phyloP scores from a whole-genome alignment of 495 filamentous ascomycete species.

The Penicillium lagena region DNA sequence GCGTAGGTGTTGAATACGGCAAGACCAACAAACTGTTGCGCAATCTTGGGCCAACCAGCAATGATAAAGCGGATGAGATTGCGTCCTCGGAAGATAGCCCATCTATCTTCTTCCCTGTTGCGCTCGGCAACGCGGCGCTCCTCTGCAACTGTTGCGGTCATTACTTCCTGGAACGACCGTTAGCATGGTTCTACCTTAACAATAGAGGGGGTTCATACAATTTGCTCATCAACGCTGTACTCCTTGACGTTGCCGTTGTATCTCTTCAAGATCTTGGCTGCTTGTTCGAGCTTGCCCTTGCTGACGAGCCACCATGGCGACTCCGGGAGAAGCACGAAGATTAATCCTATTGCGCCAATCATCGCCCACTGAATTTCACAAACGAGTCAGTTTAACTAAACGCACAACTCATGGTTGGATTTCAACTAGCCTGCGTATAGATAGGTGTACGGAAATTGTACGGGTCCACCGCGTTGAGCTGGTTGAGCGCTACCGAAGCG shows the following conservation, averaged over 20 bases:
- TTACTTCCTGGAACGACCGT: conserved; percentile 13
- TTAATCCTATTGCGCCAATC: conserved; percentile 21
- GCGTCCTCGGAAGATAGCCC: conserved; percentile 30
- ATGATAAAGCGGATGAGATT: conserved; percentile 35
- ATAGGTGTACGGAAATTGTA: conserved; percentile 30
- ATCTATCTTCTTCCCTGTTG: conserved; percentile 20
- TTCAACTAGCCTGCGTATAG: conserved; percentile 29
- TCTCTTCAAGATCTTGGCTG: conserved; percentile 14
- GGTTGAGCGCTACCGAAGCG: conserved; percentile 30
- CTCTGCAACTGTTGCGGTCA: conserved; percentile 21
- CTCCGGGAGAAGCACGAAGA: conserved; percentile 27
- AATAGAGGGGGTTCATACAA: conserved; percentile 12
- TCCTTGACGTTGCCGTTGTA: conserved; percentile 24
- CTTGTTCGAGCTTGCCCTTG: conserved; percentile 29
- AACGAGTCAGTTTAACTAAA: background rate
- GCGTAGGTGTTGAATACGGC: conserved; percentile 35
- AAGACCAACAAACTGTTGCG: conserved; percentile 37
- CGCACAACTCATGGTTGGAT: background rate
- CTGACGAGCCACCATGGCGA: conserved; percentile 32
- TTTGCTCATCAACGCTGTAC: conserved; percentile 25
- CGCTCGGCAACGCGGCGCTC: conserved; percentile 23
- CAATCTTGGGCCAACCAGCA: conserved; percentile 34
- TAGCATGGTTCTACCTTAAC: background rate
- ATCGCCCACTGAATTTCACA: conserved; percentile 22
- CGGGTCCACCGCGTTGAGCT: conserved; percentile 17